Evolutionary conservation across 1,284 basidiomycete species (phyloP), one percentile per base, ranked within the genome.

Genomic region (Sporisorium graminicola): DNA sequence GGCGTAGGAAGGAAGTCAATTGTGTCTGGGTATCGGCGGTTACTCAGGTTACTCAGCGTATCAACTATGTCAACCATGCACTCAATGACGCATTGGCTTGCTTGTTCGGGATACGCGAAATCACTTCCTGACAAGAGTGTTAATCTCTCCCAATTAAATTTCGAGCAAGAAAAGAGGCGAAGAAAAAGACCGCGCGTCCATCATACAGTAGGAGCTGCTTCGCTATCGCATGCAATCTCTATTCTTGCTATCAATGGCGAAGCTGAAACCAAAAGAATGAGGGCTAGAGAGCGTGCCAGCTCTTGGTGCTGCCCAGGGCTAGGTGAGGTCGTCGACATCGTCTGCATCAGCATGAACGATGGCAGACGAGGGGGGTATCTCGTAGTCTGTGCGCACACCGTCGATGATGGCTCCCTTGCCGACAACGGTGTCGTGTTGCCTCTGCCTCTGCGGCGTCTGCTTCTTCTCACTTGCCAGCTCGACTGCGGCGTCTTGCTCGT

Each of bases 261-360:
- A 40, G 2, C 37, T 40, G 18, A n/a, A 40, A 40, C 18, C 16
- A 40, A 40, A 35, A 13, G 35, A 35, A 35, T 35, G 35, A n/a
- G n/a, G 6, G 35, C 18, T n/a, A 5, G 37, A n/a, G 18, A 40
- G 37, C 37, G 8, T 9, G 12, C 7, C 10, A n/a, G 18, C 37
- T 4, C 37, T 18, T n/a, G 18, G 5, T 40, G 37, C 37, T 40
- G 14, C 37, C 5, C 3, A 22, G 5, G 16, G n/a, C 53, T 56
- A 69, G 29, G 50, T 52, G 8, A 64, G 57, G 57, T 70, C 67
- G 53, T 56, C 51, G 37, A 47, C 44, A 35, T 60, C 61, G 43
- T 59, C 31, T 22, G 27, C 47, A 5, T 54, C 61, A 22, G 57
- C 40, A 18, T 33, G 47, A 3, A 60, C 58, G 27, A 61, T 49